Base-by-base conservation (phyloP, 2,329 filamentous ascomycete genomes). In the Aspergillus sp. region DNA sequence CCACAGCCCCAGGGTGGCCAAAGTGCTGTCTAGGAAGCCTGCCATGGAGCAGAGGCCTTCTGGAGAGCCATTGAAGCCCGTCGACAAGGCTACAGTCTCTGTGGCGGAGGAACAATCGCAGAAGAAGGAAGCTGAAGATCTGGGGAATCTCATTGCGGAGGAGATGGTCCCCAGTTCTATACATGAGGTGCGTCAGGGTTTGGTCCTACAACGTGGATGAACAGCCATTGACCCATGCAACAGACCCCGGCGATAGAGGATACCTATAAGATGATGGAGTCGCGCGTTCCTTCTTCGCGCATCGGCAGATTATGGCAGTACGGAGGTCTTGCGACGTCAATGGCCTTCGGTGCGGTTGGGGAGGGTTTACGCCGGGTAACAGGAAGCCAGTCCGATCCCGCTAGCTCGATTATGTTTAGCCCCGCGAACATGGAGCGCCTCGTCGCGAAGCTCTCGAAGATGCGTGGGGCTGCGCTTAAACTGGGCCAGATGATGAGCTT, bases 401-500 rank as follows among this genome's bases (percentile, higher is more conserved):
- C 76, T 50, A 90, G 91, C 1, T 96, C 92, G 1, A 78, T 96
- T 8, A 85, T 99, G 75, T 82, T 99, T 51, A 97, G 89, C 70
- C 82, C 90, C 5, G 85, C 80, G 9, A 99, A 99, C 65, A 91
- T 97, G 82, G 92, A 97, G 68, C 83, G 95, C 45, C 81, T 99
- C 8, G 94, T 99, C 1, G 81, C 90, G 4, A 96, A 95, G 71
- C 81, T 99, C 2, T 97, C 93, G 3, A 88, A 89, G 19, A 99
- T 99, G 94, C 85, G 94, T 64, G 94, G 94, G 35, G 95, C 94
- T 5, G 94, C 94, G n/a, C 78, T 99, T 40, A 99, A 99, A 75
- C 75, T 99, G 22, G 95, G 94, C 0, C 94, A 99, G 76, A 94
- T 97, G 88, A 88, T 99, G 79, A 96, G 91, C 70, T 94, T 99